phyloP scores from a whole-genome alignment of 23 red algal genomes.

The Cyanidium caldarium region DNA sequence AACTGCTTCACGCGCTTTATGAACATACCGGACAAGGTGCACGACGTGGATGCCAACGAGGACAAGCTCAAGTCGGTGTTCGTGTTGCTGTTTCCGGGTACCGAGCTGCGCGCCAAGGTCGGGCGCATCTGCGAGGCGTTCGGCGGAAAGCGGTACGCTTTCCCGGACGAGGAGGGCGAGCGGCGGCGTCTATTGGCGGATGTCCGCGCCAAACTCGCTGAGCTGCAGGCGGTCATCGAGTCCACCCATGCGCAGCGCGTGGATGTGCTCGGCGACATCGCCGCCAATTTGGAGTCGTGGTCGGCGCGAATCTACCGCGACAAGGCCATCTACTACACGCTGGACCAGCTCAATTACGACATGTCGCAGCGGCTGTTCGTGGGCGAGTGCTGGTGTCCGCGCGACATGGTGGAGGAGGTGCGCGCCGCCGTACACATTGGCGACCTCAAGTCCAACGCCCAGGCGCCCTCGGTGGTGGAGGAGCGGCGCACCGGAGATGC shows the following conservation, averaged over 20 bases:
- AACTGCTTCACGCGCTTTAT: slow-evolving; percentile 53
- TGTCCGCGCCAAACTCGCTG: slow-evolving; percentile 15
- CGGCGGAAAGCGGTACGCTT: slow-evolving; percentile 41
- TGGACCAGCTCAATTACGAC: slow-evolving; percentile 93
- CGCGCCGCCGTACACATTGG: slow-evolving; percentile 53
- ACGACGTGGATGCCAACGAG: slow-evolving; percentile 26
- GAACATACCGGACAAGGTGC: slow-evolving; percentile 29
- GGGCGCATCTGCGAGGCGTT: slow-evolving; percentile 78
- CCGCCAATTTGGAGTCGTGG: slow-evolving; percentile 45
- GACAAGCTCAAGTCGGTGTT: slow-evolving; percentile 51
- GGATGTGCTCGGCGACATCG: slow-evolving; percentile 41
- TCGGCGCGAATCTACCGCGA: slow-evolving; percentile 45
- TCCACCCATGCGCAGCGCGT: slow-evolving; percentile 29
- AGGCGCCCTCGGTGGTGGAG: slow-evolving; percentile 79
- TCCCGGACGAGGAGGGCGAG: slow-evolving; percentile 45
- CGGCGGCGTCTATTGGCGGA: slow-evolving; percentile 44
- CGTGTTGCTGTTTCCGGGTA: slow-evolving; percentile 77
- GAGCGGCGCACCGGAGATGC: slow-evolving; percentile 24
- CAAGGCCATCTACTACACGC: slow-evolving; percentile 72
- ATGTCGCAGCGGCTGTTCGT: slow-evolving; percentile 69
- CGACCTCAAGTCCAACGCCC: slow-evolving; percentile 40
- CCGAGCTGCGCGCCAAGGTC: slow-evolving; percentile 51
- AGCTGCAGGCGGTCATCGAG: slow-evolving; percentile 45
- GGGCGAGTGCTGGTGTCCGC: slow-evolving; percentile 80
- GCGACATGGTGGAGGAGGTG: slow-evolving; percentile 30